Conservation (phyloP, 2,329 filamentous ascomycete genomes). For the Fusarium staphyleae region DNA sequence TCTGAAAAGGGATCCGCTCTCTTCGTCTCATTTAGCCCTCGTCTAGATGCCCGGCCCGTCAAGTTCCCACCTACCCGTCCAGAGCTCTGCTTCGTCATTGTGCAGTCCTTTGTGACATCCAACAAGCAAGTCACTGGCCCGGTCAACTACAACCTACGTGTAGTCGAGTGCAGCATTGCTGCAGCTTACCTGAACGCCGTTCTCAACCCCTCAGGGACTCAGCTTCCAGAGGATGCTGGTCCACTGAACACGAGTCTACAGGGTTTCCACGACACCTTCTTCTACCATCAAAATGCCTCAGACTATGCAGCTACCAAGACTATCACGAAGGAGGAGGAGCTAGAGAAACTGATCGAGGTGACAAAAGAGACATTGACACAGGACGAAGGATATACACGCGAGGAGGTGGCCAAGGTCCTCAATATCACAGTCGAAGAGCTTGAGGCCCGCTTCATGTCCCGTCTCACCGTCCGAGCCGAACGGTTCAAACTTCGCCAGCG, state of each 20-base stretch:
- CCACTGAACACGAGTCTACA: slow-evolving; percentile 84
- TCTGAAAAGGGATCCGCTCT: slow-evolving; percentile 85
- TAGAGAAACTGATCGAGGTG: slow-evolving; percentile 74
- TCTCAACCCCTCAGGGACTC: slow-evolving; percentile 62
- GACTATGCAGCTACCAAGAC: slow-evolving; percentile 53
- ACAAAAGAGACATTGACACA: slow-evolving; percentile 75
- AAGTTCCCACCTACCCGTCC: slow-evolving; percentile 82
- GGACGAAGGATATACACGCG: slow-evolving; percentile 85
- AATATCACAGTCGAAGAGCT: slow-evolving; percentile 74
- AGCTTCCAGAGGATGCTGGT: slow-evolving; percentile 77
- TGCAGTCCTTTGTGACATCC: slow-evolving; percentile 90
- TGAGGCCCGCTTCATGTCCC: slow-evolving; percentile 80
- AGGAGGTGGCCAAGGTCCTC: slow-evolving; percentile 79
- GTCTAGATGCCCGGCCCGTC: slow-evolving; percentile 77
- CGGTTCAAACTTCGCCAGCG: slow-evolving; percentile 87
- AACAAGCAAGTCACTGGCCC: slow-evolving; percentile 96
- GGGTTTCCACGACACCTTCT: slow-evolving; percentile 86
- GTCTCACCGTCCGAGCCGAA: slow-evolving; percentile 88
- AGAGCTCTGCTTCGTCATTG: slow-evolving; percentile 89
- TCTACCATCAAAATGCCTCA: slow-evolving; percentile 56
- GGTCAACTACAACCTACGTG: slow-evolving; percentile 94
- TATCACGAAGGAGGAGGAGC: slow-evolving; percentile 66
- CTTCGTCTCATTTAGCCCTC: slow-evolving; percentile 87
- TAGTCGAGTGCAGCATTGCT: slow-evolving; percentile 93
- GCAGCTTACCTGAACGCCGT: slow-evolving; percentile 71